A percentile compares a stretch with the other conserved stretches of the same genome.
These are phyloP conservation scores for Akanthomyces lecanii DNA, from an alignment of 2,329 filamentous ascomycete species.

Conservation along the genomic window DNA sequence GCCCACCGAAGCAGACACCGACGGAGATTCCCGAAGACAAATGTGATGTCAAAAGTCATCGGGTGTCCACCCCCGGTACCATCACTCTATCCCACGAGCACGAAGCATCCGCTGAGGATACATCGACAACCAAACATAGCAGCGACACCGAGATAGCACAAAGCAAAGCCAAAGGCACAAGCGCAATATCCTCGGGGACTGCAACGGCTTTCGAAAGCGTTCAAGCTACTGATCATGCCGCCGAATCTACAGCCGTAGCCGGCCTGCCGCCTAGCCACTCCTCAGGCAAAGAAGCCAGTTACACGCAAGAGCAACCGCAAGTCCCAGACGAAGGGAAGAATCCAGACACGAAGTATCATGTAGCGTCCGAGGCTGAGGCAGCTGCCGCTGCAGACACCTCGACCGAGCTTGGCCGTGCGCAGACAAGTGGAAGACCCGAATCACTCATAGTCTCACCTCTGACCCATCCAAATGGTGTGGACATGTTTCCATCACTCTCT, in stretches of 20 bases:
- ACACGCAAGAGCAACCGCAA: background rate
- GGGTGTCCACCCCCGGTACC: background rate
- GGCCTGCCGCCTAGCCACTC: background rate
- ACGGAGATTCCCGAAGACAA: background rate
- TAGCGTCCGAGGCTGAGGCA: background rate
- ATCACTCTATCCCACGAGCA: background rate
- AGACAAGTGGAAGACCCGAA: slow-evolving; percentile 16
- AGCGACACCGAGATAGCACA: background rate
- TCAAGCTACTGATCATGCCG: background rate
- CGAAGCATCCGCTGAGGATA: background rate
- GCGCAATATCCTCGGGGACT: background rate
- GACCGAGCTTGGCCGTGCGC: background rate
- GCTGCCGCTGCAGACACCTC: background rate
- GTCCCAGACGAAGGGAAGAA: background rate
- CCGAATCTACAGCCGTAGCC: background rate
- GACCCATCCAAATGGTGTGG: slow-evolving; percentile 35
- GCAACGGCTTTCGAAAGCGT: background rate
- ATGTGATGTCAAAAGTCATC: background rate
- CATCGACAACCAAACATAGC: background rate
- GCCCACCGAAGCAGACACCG: background rate
- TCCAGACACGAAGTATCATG: background rate
- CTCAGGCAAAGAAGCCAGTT: background rate
- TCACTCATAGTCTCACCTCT: slow-evolving; percentile 28
- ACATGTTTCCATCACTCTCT: slow-evolving; percentile 35
- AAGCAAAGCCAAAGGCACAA: background rate